Percentiles rank a stretch among this genome's conserved stretches.
Evolutionary conservation across 1,139 yeast species (phyloP).

Genomic region (Zygosaccharomyces sapae): DNA sequence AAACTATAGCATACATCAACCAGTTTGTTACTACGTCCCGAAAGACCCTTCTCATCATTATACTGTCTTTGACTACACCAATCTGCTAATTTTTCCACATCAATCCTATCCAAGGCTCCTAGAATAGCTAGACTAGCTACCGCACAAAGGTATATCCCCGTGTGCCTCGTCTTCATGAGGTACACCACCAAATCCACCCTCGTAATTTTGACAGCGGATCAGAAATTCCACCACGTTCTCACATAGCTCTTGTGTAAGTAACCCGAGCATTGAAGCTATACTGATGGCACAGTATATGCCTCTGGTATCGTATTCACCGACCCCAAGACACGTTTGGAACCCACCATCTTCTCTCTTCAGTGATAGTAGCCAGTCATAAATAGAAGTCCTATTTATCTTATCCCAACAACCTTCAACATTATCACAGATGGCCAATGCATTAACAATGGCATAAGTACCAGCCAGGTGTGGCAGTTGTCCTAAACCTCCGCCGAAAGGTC

Average conservation of each 20-base stretch:
- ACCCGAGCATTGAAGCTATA: slow-evolving; percentile 62
- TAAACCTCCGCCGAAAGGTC: slow-evolving; percentile 74
- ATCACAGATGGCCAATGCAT: slow-evolving; percentile 55
- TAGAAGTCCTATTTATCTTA: slow-evolving; percentile 42
- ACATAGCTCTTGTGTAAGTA: slow-evolving; percentile 59
- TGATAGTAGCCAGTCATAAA: slow-evolving; percentile 61
- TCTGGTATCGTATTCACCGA: slow-evolving; percentile 83
- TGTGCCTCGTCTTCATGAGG: slow-evolving; percentile 83
- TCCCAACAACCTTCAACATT: slow-evolving; percentile 44
- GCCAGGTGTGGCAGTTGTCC: slow-evolving; percentile 84
- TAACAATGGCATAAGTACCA: slow-evolving; percentile 73
- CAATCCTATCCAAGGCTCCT: slow-evolving; percentile 33
- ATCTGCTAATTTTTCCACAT: slow-evolving; percentile 43
- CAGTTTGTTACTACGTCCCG: slow-evolving; percentile 86
- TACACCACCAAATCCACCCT: slow-evolving; percentile 89
- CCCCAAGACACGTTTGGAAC: slow-evolving; percentile 29
- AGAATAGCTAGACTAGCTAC: slow-evolving; percentile 58
- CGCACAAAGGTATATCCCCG: slow-evolving; percentile 97
- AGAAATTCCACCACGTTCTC: slow-evolving; percentile 58
- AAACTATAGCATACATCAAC: slow-evolving; percentile 96
- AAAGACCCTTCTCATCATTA: slow-evolving; percentile 73
- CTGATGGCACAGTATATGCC: slow-evolving; percentile 83
- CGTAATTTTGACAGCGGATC: slow-evolving; percentile 76
- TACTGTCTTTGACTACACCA: slow-evolving; percentile 76
- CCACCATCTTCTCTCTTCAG: slow-evolving; percentile 70